These are phyloP conservation scores for Cyclotella choctawhatcheeana DNA, from an alignment of 108 stramenopile species.

Conservation along the genomic window DNA sequence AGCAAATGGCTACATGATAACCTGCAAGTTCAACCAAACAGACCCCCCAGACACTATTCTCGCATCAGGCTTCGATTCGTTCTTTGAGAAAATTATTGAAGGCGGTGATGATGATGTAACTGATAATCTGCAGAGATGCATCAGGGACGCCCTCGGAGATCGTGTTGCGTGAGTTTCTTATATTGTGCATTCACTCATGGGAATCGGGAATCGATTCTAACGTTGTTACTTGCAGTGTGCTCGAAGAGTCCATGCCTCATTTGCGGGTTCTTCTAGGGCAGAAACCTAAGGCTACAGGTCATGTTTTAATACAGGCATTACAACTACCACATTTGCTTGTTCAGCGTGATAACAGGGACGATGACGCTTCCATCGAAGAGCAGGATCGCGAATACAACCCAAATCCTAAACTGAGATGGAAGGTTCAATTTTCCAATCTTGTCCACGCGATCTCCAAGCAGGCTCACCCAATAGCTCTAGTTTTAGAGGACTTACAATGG, in stretches of 20 bases:
- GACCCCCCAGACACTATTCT: slow-evolving; percentile 13
- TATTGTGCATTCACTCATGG: too few species aligned
- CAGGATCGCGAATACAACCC: not conserved
- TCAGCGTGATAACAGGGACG: too few species aligned
- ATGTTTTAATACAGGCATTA: too few species aligned
- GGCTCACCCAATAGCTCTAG: not conserved
- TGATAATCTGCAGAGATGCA: slow-evolving; percentile 6
- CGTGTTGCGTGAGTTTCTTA: too few species aligned
- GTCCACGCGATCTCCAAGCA: not conserved
- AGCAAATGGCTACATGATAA: slow-evolving; percentile 23
- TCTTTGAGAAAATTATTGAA: slow-evolving; percentile 5
- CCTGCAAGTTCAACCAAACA: slow-evolving; percentile 21
- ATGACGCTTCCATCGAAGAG: not conserved
- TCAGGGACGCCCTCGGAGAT: slow-evolving; percentile 16
- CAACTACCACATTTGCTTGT: too few species aligned
- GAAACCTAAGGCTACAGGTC: too few species aligned
- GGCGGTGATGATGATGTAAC: not conserved
- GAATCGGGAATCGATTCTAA: too few species aligned
- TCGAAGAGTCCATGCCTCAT: slow-evolving; percentile 20
- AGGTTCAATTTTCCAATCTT: not conserved
- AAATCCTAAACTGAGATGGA: not conserved
- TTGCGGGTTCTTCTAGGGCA: not conserved
- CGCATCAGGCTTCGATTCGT: slow-evolving; percentile 16
- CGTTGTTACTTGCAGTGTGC: slow-evolving; percentile 4
- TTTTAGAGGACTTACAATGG: not conserved